Evolutionary conservation across 176 grass and related monocot species (phyloP), one percentile per base, ranked within the genome.

Genomic region (Juncus inflexus): DNA sequence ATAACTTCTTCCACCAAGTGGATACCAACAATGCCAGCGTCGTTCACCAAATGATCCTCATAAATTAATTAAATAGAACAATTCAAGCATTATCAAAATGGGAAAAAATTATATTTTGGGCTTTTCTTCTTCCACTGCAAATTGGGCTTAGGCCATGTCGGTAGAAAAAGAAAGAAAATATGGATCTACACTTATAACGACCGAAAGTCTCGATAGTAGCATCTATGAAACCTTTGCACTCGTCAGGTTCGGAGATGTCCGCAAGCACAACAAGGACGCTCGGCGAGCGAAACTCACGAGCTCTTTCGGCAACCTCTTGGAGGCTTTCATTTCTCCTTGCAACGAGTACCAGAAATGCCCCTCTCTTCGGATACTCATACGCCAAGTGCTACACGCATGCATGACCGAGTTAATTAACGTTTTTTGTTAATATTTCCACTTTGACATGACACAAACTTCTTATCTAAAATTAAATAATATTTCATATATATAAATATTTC

Each of bases 261-360:
- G 79, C 78, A 10, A 72, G 81, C 14, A 85, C 9, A 64, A 87
- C 76, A 36, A 94, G 90, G 50, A 94, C 90, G 74, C 74, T 52
- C 4, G 85, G 90, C 14, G 81, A 85, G 6, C 90, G 84, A 7
- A 85, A 59, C 9, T 57, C 79, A 36, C 38, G 28, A 11, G 81
- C 85, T 15, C 10, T 69, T 62, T 83, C 60, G 8, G 78, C 81
- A 56, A 88, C 90, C 58, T 83, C 78, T 13, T 55, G 54, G 55
- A 88, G 90, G 84, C 90, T 94, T 54, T 8, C 10, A 62, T 85
- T 80, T 83, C 84, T 82, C 69, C 90, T 94, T 6, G 90, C 85
- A 78, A 88, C 90, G 2, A 94, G 73, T 12, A 80, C 85, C 63
- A 92, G 62, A 56, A 60, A 62, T 1, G 81, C 84, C 12, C 81